A percentile compares a stretch with the other conserved stretches of the same genome.
These are phyloP conservation scores for Moesziomyces globuligerus DNA, from an alignment of 1,284 basidiomycete species.

Conservation along the genomic window DNA sequence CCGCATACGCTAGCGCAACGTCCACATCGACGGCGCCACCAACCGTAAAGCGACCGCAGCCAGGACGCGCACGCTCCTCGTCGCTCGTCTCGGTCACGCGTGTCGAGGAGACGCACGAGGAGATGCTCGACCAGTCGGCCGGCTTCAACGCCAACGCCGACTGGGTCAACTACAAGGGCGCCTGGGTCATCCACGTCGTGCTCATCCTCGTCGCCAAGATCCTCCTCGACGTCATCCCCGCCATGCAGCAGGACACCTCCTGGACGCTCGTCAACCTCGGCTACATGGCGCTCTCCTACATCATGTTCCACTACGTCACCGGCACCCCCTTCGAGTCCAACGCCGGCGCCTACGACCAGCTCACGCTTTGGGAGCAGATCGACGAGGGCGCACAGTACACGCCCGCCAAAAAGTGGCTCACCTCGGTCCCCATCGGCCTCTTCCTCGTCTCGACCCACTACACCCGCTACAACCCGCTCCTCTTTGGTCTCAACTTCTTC, in stretches of 20 bases:
- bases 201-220: constrained; percentile 91
- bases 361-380: constrained; percentile 99
- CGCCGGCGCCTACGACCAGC: constrained; percentile 93
- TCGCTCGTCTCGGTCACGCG: constrained; percentile 68
- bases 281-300: constrained; percentile 91
- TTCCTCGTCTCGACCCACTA: constrained; percentile 98
- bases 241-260: constrained; percentile 90
- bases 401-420: constrained; percentile 96
- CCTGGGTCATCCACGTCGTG: constrained; percentile 96
- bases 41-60: constrained; percentile 29
- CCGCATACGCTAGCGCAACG: constrained; percentile 14
- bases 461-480: constrained; percentile 80
- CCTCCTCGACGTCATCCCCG: constrained; percentile 90
- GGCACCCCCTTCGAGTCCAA: constrained; percentile 91
- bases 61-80: constrained; percentile 35
- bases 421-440: constrained; percentile 89
- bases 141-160: constrained; percentile 86
- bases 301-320: constrained; percentile 99
- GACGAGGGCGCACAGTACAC: constrained; percentile 98
- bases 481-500: constrained; percentile 90
- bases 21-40: constrained; percentile 31
- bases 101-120: constrained; percentile 68
- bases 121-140: constrained; percentile 68
- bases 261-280: constrained; percentile 95
- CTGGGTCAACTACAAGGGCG: constrained; percentile 97